Evolutionary conservation across 768 basidiomycete genomes (phyloP), one percentile per base, ranked within the genome.

Genomic region (Antrodiella citrinella): DNA sequence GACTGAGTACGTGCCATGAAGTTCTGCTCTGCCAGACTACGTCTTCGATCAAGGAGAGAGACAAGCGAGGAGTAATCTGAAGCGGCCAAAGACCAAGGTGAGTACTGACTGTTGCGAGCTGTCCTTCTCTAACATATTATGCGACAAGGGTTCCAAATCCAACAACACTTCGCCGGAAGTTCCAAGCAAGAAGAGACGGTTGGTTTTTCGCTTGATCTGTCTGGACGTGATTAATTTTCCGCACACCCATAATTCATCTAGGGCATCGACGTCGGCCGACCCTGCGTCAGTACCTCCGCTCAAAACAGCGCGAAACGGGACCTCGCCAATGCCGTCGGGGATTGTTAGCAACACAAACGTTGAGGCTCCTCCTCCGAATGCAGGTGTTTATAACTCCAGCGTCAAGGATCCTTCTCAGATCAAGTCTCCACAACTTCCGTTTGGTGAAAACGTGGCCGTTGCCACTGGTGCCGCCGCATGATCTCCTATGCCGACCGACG

Each of bases 171-270:
- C 83, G 4, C 77, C 82, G 9, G 84, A 87, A 52, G 70, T 80
- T 68, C 85, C 86, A n/a, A 82, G 83, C 61, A 88, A 88, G 74
- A 84, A 83, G 64, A 78, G 79, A 79, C 82, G 84, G 85, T 87
- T 57, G 54, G 61, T 64, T 43, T 43, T n/a, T n/a, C 7, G 7
- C 7, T 43, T 19, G 41, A 43, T 22, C 19, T n/a, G 41, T 43
- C 21, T 38, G 30, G 15, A 35, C 30, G 7, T 35, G 30, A 22
- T 22, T 43, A 43, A 43, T 43, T 19, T 22, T 43, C 18, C 41
- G 21, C 19, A 26, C 35, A 40, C 4, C 26, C 45, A 23, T 50
- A 51, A 18, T 51, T 30, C 18, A 7, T 24, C 22, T 10, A 44
- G 53, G 52, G 49, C 55, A 56, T 49, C 51, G 48, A 25, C 42